These are phyloP conservation scores for Fermentozyma sake DNA, from an alignment of 1,139 yeast genomes.

Conservation along the genomic window DNA sequence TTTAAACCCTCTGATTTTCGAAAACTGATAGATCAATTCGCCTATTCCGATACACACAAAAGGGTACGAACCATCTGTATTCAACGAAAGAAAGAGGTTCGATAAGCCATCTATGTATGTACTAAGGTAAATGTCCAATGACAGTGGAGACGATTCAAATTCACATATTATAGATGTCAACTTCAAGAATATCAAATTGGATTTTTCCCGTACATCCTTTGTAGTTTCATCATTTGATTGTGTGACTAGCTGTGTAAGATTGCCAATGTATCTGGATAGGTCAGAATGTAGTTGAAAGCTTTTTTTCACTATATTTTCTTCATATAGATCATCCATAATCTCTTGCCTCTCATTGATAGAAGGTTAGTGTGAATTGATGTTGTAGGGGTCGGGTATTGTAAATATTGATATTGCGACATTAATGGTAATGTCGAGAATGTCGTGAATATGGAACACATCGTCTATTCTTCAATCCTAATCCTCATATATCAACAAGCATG, in stretches of 20 bases:
- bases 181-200: slow-evolving; percentile 7
- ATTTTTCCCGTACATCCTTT: slow-evolving; percentile 7
- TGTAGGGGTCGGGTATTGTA: background rate
- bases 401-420: slow-evolving; percentile 1
- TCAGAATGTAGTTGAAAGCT: slow-evolving; percentile 15
- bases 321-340: slow-evolving; percentile 19
- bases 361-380: too few relatives aligned
- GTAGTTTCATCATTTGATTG: slow-evolving; percentile 1
- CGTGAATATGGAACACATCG: too few relatives aligned
- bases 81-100: slow-evolving; percentile 18
- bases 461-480: background rate
- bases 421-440: too few relatives aligned
- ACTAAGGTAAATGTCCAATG: slow-evolving; percentile 41
- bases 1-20: slow-evolving; percentile 66
- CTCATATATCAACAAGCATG: background rate
- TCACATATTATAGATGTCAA: slow-evolving; percentile 23
- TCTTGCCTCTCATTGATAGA: too few relatives aligned
- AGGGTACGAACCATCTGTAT: background rate
- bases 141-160: slow-evolving; percentile 55
- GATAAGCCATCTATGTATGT: slow-evolving; percentile 27
- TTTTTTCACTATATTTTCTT: slow-evolving; percentile 15
- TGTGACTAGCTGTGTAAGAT: background rate
- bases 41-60: slow-evolving; percentile 5
- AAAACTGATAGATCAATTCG: slow-evolving; percentile 49
- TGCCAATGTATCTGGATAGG: slow-evolving; percentile 7